These are phyloP conservation scores for Saksenaea vasiformis DNA, from an alignment of 371 early-diverging fungal species.

Conservation along the genomic window DNA sequence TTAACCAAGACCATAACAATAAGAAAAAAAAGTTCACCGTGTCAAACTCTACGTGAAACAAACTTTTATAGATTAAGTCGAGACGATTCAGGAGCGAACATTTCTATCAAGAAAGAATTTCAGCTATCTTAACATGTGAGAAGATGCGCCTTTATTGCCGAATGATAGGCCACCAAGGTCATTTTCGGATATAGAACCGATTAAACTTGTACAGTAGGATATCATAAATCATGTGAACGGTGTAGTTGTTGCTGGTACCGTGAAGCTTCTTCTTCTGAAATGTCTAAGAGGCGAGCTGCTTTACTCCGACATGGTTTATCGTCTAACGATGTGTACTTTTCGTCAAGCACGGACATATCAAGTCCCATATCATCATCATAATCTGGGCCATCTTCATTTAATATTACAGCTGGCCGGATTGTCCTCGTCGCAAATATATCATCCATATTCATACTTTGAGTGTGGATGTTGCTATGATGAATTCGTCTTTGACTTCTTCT, in stretches of 20 bases:
- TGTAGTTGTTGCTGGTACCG: conserved; percentile 15
- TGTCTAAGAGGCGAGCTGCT: conserved; percentile 34
- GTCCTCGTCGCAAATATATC: conserved; percentile 44
- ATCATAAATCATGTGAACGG: conserved; percentile 1
- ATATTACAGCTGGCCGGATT: conserved; percentile 29
- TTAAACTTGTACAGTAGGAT: neutral
- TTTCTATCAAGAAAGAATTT: no score
- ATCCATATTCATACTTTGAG: conserved; percentile 27
- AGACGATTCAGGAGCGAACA: neutral
- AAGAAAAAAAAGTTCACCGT: neutral
- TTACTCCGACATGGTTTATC: conserved; percentile 16
- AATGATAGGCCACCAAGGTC: no score
- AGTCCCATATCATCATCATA: conserved; percentile 41
- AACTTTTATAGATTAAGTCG: neutral
- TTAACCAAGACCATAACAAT: neutral
- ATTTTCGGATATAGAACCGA: no score
- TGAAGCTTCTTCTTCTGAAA: conserved; percentile 35
- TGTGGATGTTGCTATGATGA: neutral
- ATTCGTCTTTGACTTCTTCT: conserved; percentile 1
- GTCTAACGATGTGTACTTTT: conserved; percentile 4
- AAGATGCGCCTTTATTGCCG: no score
- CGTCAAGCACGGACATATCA: conserved; percentile 33
- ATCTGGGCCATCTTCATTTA: conserved; percentile 21
- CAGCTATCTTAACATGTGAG: no score
- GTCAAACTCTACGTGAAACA: neutral